These are phyloP conservation scores for Psilocybe sp. DNA, from an alignment of 768 basidiomycete genomes.

Conservation along the genomic window DNA sequence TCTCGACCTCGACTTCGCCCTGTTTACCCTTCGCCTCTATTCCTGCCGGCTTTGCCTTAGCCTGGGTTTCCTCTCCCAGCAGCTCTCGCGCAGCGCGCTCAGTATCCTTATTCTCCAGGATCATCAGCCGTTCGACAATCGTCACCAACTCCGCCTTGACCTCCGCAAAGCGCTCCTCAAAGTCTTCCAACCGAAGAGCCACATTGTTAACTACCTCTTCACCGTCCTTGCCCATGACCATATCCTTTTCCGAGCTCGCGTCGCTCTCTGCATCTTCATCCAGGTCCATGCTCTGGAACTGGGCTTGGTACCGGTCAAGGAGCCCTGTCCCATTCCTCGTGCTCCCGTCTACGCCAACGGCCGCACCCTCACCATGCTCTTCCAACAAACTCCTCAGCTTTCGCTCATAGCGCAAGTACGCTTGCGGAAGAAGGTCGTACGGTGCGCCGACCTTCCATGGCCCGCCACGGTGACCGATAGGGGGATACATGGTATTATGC, in stretches of 20 bases:
- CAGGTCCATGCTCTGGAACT: too few species aligned
- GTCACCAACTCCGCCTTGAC: conserved; percentile 12
- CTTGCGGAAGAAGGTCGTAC: too few species aligned
- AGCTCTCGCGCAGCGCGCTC: neutral
- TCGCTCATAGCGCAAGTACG: too few species aligned
- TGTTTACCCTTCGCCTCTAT: neutral
- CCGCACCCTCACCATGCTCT: too few species aligned
- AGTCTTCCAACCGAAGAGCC: conserved; percentile 7
- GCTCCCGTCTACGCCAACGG: too few species aligned
- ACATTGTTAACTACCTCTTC: neutral
- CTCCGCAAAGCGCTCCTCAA: conserved; percentile 12
- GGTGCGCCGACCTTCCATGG: too few species aligned
- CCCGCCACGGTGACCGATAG: neutral
- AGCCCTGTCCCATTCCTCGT: too few species aligned
- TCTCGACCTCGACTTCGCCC: neutral
- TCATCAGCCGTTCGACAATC: conserved; percentile 13
- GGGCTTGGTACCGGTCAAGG: too few species aligned
- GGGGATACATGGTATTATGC: neutral
- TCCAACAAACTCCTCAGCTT: too few species aligned
- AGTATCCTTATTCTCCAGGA: conserved; percentile 7
- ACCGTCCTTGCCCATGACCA: too few species aligned
- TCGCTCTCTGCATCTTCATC: too few species aligned
- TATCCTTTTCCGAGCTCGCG: too few species aligned
- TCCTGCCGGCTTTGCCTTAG: neutral
- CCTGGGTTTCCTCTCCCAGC: neutral